Base-by-base conservation (phyloP, 2,329 filamentous ascomycete genomes). In the Fusarium dlaminii region DNA sequence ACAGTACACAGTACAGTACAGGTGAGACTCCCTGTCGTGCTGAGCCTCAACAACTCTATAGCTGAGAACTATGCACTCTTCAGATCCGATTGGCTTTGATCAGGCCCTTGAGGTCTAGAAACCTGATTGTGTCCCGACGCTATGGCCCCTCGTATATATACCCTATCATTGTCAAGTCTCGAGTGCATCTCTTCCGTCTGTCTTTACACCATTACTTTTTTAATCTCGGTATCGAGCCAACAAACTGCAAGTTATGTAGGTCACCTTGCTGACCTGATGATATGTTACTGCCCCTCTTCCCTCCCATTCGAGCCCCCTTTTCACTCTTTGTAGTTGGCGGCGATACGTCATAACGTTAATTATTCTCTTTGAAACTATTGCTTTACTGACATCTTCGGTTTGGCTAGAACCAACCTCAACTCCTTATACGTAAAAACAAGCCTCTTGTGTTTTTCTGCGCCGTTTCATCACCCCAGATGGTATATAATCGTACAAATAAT, bases 401-500 rank as follows among this genome's bases (percentile, higher is more conserved):
- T 71, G 63, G 55, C 43, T 56, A 51, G n/a, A 65, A 58, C 55
- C 54, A 70, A 32, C 40, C 49, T 51, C 48, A 67, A 66, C 68
- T 71, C 55, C 61, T 29, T 63, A 37, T 73, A 48, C 46, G 32
- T 70, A 24, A 62, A 72, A 62, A 54, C 69, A 73, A 56, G 57
- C 63, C 42, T 57, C 60, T 56, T 70, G 34, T 74, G 67, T 59
- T 72, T 73, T 75, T 75, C 60, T 66, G 61, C 73, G 68, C 72
- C 70, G 24, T 58, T 70, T 67, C 60, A 57, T 75, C 72, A 57
- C 62, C 65, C 64, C 57, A 39, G 43, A 66, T 75, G 72, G 72
- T 75, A 75, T 75, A 75, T 75, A 75, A 54, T 75, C 69, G 37
- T 75, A 75, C 72, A 75, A 43, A 61, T 66, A 42, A 48, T 30